Base-by-base conservation (phyloP, 305 asterid species). In the Striga hermonthica region DNA sequence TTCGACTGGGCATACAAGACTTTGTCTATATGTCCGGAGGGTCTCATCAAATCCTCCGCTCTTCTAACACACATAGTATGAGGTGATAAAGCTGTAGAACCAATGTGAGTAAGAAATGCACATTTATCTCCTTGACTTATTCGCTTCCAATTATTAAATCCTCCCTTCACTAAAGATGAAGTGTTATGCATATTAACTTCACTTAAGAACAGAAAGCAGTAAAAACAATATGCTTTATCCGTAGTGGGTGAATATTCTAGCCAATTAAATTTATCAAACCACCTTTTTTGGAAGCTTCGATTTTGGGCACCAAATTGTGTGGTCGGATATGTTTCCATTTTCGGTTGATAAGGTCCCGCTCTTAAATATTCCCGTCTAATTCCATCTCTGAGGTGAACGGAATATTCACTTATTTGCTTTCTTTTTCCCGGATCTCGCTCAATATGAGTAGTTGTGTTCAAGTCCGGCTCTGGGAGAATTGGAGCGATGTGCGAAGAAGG, bases 41-140 rank as follows among this genome's bases (percentile, higher is more conserved):
- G 1, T n/a, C 4, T 44, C n/a, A 44, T 44, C 50, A 45, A 45
- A 45, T 45, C 50, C 50, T 45, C 50, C 12, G 13, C 14, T 9
- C 50, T n/a, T 45, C 50, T 45, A n/a, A 45, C 10, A 13, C 50
- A 45, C 50, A 45, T 45, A 9, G 50, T 13, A 45, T 8, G 50
- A 9, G 50, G 50, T 2, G 50, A 45, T 45, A 13, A 9, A 45
- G 50, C 12, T 5, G 13, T 13, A 45, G 13, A 9, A 45, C 50
- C 50, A 45, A 45, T 13, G 12, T 45, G 50, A 45, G 6, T 45
- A 45, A 45, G 50, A 45, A 45, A 45, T 45, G 13, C 50, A 10
- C 50, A 45, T 45, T 45, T 45, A 45, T 45, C 12, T 45, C 6
- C 50, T 45, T 45, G 50, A 45, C 50, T 45, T 45, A 45, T 45